Evolutionary conservation across 495 filamentous ascomycete species (phyloP), one percentile per base, ranked within the genome.

Genomic region (Hyphodiscus hymeniophilus): DNA sequence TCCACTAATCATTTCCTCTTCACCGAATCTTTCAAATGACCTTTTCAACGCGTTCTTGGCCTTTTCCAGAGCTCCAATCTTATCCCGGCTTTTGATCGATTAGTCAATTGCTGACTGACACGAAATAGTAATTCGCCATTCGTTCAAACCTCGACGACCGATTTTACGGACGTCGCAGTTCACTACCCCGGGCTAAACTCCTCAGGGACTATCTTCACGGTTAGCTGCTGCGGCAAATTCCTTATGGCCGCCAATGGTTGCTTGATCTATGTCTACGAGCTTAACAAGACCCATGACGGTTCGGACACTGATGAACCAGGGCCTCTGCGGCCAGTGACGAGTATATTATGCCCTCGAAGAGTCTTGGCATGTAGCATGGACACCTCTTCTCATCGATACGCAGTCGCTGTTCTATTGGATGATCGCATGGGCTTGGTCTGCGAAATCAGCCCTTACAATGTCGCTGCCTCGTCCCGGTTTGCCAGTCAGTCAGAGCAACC

Each of bases 281-380:
- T 87, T 2, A 61, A 63, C 26, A 61, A 60, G 1, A 35, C 10
- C 7, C 7, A 5, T n/a, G 24, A 17, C n/a, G 23, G 18, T 3
- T 3, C 15, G 35, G n/a, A 10, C 54, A 51, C 47, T 45, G 46
- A 32, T 28, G 47, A 11, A 40, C 53, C 46, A 31, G 58, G 58
- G 6, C 50, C 62, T 47, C 42, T 84, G 10, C 49, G 60, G 2
- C 68, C 69, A 4, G 51, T 83, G 17, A 70, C 73, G 3, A 70
- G 66, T 15, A 71, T 86, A n/a, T 54, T 69, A 21, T 87, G 82
- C 54, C 80, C 79, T 23, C 58, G 65, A 18, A 65, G 73, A 28
- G 74, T 85, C 6, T 48, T 86, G 3, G 73, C 78, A 10, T 73
- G 81, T 31, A 75, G 75, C 38, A 80, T 88, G 66, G 82, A 87